These are phyloP conservation scores for Termitomyces sp. DNA, from an alignment of 1,284 basidiomycete genomes.

Conservation along the genomic window DNA sequence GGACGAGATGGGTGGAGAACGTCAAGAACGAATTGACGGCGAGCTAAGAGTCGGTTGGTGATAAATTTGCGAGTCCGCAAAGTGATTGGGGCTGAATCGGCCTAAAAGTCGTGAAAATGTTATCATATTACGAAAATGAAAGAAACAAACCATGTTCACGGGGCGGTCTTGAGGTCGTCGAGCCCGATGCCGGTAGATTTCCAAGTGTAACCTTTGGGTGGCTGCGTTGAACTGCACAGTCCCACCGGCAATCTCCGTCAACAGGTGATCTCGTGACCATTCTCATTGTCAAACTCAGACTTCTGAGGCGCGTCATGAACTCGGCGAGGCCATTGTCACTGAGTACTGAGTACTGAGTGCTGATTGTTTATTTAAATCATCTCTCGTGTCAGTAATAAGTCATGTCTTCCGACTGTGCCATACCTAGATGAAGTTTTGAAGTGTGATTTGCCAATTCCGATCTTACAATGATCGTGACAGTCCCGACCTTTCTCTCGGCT, in stretches of 20 bases:
- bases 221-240: slow-evolving; percentile 37
- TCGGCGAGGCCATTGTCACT: too few species aligned
- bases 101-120: slow-evolving; percentile 32
- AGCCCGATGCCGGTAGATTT: slow-evolving; percentile 26
- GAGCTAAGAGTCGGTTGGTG: slow-evolving; percentile 96
- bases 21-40: slow-evolving; percentile 90
- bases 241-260: slow-evolving; percentile 29
- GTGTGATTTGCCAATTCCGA: too few species aligned
- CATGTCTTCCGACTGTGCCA: too few species aligned
- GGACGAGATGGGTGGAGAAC: slow-evolving; percentile 94
- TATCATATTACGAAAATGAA: neutral
- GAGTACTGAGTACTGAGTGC: too few species aligned
- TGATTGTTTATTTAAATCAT: too few species aligned
- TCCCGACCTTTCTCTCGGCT: too few species aligned
- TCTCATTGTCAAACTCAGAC: neutral
- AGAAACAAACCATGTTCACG: slow-evolving; percentile 30
- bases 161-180: slow-evolving; percentile 33
- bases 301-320: neutral
- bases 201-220: slow-evolving; percentile 20
- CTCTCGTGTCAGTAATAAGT: too few species aligned
- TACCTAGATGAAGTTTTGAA: too few species aligned
- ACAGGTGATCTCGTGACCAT: slow-evolving; percentile 5
- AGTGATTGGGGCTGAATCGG: slow-evolving; percentile 87
- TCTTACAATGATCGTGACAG: too few species aligned
- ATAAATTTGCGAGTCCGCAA: slow-evolving; percentile 99